Percentiles rank a stretch among this genome's conserved stretches.
phyloP scores from a whole-genome alignment of 164 flowering plant species.

The Magnolia officinalis region DNA sequence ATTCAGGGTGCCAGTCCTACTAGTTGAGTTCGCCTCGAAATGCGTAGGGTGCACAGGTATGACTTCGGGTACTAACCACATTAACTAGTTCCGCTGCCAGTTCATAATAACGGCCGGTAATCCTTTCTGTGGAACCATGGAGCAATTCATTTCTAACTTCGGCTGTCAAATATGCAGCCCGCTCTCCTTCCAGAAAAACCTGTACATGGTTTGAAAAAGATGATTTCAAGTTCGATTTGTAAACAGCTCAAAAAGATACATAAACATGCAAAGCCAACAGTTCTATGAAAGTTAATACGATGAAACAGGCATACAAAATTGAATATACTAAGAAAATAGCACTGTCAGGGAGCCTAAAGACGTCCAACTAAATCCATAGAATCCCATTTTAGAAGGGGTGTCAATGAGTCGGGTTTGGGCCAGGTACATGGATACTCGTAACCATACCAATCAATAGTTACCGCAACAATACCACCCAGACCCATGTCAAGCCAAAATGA shows the following conservation, averaged over 20 bases:
- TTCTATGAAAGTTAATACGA: no score
- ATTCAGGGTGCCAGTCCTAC: not conserved
- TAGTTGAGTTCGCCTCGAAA: not conserved
- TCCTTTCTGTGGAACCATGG: constrained; percentile 59
- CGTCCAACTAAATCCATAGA: no score
- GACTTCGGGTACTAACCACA: constrained; percentile 49
- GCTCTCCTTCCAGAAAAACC: constrained; percentile 79
- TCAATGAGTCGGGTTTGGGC: no score
- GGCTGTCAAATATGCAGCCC: constrained; percentile 51
- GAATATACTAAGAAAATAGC: not conserved
- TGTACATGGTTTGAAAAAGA: constrained; percentile 15
- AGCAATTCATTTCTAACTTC: constrained; percentile 52
- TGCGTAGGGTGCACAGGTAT: not conserved
- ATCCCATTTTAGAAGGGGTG: no score
- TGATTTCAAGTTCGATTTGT: not conserved
- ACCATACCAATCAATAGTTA: no score
- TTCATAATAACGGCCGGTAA: constrained; percentile 69
- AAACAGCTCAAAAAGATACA: not conserved
- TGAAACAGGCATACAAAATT: not conserved
- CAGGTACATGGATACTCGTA: no score
- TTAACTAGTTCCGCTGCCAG: constrained; percentile 69
- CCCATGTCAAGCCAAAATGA: no score
- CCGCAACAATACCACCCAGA: no score
- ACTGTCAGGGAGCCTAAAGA: no score
- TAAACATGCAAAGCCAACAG: not conserved